phyloP scores from a whole-genome alignment of 768 basidiomycete species.

The Leucosporidium yakuticum region DNA sequence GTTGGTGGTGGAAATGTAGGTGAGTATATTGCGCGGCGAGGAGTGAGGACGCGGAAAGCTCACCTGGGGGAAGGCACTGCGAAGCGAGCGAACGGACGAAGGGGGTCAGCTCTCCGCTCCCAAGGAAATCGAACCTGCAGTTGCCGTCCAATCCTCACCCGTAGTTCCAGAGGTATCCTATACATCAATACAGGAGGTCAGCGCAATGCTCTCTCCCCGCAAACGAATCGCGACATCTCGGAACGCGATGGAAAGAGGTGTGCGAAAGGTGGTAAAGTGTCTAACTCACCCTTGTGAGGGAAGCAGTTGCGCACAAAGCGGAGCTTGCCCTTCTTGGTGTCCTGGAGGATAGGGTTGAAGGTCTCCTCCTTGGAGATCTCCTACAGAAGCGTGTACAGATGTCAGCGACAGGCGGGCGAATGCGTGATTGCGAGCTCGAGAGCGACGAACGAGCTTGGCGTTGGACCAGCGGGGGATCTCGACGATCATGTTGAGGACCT shows the following conservation, averaged over 20 bases:
- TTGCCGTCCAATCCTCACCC: slow-evolving; percentile 21
- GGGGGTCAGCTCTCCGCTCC: background rate
- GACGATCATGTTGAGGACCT: slow-evolving; percentile 97
- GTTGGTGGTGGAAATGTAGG: slow-evolving; percentile 23
- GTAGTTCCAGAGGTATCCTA: slow-evolving; percentile 99
- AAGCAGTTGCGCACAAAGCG: slow-evolving; percentile 99
- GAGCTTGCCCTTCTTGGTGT: slow-evolving; percentile 91
- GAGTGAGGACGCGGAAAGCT: slow-evolving; percentile 30
- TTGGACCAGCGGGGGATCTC: slow-evolving; percentile 98
- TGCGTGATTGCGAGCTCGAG: background rate
- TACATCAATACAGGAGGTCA: background rate
- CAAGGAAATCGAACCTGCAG: too few species aligned
- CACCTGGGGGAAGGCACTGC: slow-evolving; percentile 93
- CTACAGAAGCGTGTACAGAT: background rate
- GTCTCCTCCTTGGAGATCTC: slow-evolving; percentile 96
- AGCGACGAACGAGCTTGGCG: slow-evolving; percentile 68
- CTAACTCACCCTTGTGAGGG: slow-evolving; percentile 74
- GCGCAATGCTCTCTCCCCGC: background rate
- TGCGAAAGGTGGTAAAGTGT: background rate
- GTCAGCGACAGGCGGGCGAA: background rate
- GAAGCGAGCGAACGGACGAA: background rate
- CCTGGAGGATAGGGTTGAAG: slow-evolving; percentile 99
- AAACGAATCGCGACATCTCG: background rate
- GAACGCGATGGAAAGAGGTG: background rate
- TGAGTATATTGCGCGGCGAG: background rate